Percentiles rank a stretch among this genome's conserved stretches.
phyloP scores from a whole-genome alignment of 306 rosid genomes.

The Clitoria ternatea region DNA sequence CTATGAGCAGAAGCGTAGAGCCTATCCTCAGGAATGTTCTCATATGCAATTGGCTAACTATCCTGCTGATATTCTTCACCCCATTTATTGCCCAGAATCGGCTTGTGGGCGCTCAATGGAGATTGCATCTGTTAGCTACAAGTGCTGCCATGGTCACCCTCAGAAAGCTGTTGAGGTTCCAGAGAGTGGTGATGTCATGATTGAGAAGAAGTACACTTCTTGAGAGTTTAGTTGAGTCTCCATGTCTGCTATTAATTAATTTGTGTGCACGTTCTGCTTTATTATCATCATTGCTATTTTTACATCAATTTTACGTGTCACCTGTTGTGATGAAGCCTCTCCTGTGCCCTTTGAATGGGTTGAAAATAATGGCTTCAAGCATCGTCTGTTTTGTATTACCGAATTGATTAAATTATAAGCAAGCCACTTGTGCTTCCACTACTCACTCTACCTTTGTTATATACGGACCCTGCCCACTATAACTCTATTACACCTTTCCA shows the following conservation, averaged over 20 bases:
- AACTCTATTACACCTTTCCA: too few species aligned
- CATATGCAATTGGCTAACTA: slow-evolving; percentile 33
- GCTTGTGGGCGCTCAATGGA: slow-evolving; percentile 31
- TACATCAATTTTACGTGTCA: background rate
- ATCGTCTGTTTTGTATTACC: background rate
- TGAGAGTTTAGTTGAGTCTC: background rate
- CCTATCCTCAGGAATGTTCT: background rate
- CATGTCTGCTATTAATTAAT: background rate
- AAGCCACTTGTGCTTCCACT: background rate
- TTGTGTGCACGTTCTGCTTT: slow-evolving; percentile 12
- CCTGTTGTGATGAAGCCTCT: slow-evolving; percentile 11
- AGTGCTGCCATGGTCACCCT: slow-evolving; percentile 36
- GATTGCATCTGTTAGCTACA: slow-evolving; percentile 29
- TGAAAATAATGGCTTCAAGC: slow-evolving; percentile 29
- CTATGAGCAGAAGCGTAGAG: background rate
- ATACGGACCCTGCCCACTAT: too few species aligned
- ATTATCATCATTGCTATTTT: background rate
- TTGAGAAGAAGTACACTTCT: slow-evolving; percentile 28
- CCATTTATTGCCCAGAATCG: slow-evolving; percentile 29
- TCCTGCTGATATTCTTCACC: slow-evolving; percentile 29
- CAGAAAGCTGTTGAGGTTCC: background rate
- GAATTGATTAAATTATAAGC: background rate
- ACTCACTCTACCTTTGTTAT: too few species aligned
- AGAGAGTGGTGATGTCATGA: slow-evolving; percentile 29
- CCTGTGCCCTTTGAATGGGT: slow-evolving; percentile 19